A percentile compares a stretch with the other conserved stretches of the same genome.
These are phyloP conservation scores for Lactarius pseudohatsudake DNA, from an alignment of 768 basidiomycete genomes.

Conservation along the genomic window DNA sequence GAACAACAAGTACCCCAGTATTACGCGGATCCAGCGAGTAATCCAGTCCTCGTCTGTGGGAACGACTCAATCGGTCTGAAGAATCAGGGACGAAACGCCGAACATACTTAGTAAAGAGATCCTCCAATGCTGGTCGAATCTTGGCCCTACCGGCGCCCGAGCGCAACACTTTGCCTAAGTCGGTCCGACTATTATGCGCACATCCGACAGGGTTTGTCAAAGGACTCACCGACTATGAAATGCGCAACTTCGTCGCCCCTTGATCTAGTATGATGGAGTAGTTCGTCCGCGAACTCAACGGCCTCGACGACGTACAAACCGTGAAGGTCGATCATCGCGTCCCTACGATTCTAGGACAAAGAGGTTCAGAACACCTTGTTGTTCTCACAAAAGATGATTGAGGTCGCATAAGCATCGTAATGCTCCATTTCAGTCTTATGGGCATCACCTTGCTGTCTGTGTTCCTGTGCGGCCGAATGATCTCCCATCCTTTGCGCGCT, in stretches of 20 bases:
- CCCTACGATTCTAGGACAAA: not conserved
- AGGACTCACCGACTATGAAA: slow-evolving; percentile 21
- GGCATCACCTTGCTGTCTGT: not conserved
- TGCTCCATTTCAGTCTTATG: not conserved
- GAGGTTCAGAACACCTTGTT: slow-evolving; percentile 19
- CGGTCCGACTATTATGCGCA: not conserved
- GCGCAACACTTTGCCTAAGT: slow-evolving; percentile 11
- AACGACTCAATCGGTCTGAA: not conserved
- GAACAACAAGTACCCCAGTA: slow-evolving; percentile 14
- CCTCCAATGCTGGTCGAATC: slow-evolving; percentile 16
- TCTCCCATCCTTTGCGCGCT: not conserved
- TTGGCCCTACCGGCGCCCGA: slow-evolving; percentile 1
- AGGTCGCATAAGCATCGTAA: no score
- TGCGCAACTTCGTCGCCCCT: not conserved
- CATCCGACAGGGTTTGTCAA: not conserved
- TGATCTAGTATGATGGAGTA: not conserved
- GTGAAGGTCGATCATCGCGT: slow-evolving; percentile 17
- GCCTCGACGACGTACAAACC: slow-evolving; percentile 15
- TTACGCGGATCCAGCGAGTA: slow-evolving; percentile 2
- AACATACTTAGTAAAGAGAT: slow-evolving; percentile 13
- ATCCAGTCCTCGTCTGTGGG: not conserved
- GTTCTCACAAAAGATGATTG: slow-evolving; percentile 7
- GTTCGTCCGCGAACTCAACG: not conserved
- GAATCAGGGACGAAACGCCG: not conserved
- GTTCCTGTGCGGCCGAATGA: not conserved